Evolutionary conservation across 2,329 filamentous ascomycete genomes (phyloP).

Genomic region (Aspergillus fructus): DNA sequence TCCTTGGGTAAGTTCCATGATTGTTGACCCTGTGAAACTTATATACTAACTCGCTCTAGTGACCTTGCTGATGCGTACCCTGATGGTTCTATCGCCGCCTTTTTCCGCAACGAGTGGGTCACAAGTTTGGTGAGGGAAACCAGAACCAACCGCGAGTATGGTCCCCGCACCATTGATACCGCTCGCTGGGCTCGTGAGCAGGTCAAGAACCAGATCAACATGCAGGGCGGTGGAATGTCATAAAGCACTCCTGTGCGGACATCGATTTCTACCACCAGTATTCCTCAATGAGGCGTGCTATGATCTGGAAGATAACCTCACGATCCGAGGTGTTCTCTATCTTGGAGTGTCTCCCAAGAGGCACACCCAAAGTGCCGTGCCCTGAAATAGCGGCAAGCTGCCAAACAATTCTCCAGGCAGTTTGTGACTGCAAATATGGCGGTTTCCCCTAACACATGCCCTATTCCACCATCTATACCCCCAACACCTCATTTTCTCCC

Average conservation of each 20-base stretch:
- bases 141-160: constrained; percentile 83
- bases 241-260: constrained; percentile 23
- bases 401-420: neutral
- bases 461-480: constrained; percentile 6
- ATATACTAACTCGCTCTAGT: constrained; percentile 53
- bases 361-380: constrained; percentile 16
- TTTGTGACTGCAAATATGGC: constrained; percentile 1
- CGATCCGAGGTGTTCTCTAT: constrained; percentile 9
- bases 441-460: neutral
- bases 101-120: constrained; percentile 90
- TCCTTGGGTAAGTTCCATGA: constrained; percentile 73
- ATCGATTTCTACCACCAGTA: constrained; percentile 14
- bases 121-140: constrained; percentile 88
- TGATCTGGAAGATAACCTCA: constrained; percentile 20
- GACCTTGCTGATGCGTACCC: constrained; percentile 94
- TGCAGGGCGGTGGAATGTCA: constrained; percentile 40
- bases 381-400: constrained; percentile 11
- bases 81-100: constrained; percentile 77
- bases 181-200: constrained; percentile 97
- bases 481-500: neutral
- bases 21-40: neutral
- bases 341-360: constrained; percentile 8
- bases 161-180: constrained; percentile 81
- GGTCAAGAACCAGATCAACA: constrained; percentile 76
- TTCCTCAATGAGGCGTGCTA: constrained; percentile 1